Conservation (phyloP, 768 basidiomycete species). For the Suillus hirtellus region DNA sequence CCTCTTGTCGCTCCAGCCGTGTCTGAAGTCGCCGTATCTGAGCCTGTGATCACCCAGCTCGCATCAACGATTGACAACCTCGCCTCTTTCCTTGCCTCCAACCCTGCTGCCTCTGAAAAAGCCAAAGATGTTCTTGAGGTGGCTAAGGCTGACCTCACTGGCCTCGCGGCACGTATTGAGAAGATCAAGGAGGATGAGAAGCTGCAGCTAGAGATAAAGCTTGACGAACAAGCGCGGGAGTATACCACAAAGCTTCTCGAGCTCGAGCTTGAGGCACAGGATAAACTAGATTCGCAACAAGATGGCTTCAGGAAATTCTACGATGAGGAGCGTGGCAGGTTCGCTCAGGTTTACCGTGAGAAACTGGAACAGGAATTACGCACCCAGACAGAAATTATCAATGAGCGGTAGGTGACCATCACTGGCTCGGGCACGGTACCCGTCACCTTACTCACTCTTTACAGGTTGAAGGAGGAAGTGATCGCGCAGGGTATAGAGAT, state of each 20-base stretch:
- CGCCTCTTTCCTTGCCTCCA: slow-evolving; percentile 76
- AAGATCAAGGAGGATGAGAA: slow-evolving; percentile 81
- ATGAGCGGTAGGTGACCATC: slow-evolving; percentile 72
- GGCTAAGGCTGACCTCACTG: slow-evolving; percentile 79
- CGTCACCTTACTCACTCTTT: neutral
- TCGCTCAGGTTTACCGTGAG: slow-evolving; percentile 79
- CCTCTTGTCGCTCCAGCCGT: slow-evolving; percentile 85
- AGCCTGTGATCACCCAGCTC: slow-evolving; percentile 92
- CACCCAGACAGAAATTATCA: slow-evolving; percentile 89
- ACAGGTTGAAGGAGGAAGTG: slow-evolving; percentile 89
- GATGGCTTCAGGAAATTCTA: slow-evolving; percentile 82
- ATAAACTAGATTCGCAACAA: slow-evolving; percentile 83
- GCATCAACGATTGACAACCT: slow-evolving; percentile 92
- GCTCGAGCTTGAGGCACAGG: slow-evolving; percentile 82
- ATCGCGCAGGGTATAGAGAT: slow-evolving; percentile 97
- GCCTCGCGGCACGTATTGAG: slow-evolving; percentile 75
- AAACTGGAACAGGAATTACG: slow-evolving; percentile 84
- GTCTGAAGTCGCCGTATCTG: slow-evolving; percentile 66
- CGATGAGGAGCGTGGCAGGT: slow-evolving; percentile 70
- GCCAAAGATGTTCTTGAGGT: slow-evolving; percentile 75
- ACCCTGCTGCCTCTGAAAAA: slow-evolving; percentile 64
- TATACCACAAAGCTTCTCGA: slow-evolving; percentile 81
- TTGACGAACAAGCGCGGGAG: slow-evolving; percentile 85
- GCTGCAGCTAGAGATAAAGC: slow-evolving; percentile 54
- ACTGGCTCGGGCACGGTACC: slow-evolving; percentile 5